These are phyloP conservation scores for Cladosporium austrohemisphaericum DNA, from an alignment of 2,329 filamentous ascomycete genomes.

Conservation along the genomic window DNA sequence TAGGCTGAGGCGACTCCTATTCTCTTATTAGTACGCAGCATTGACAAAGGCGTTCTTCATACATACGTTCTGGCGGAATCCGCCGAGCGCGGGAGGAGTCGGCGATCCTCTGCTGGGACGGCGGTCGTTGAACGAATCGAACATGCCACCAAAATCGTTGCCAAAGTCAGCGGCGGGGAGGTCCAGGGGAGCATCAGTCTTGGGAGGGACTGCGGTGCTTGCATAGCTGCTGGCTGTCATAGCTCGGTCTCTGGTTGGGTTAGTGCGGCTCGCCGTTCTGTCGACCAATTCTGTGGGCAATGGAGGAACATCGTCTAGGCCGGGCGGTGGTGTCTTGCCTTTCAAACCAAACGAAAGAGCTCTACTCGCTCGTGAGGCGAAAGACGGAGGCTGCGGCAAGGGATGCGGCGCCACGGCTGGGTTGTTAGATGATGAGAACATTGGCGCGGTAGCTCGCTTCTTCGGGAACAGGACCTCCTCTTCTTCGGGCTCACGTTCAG, in stretches of 20 bases:
- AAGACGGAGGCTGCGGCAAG: slow-evolving; percentile 33
- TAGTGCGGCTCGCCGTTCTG: slow-evolving; percentile 14
- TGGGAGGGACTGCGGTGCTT: slow-evolving; percentile 36
- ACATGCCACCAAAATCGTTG: slow-evolving; percentile 35
- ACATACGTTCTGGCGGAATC: slow-evolving; percentile 23
- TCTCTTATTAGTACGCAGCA: slow-evolving; percentile 15
- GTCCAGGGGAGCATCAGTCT: slow-evolving; percentile 24
- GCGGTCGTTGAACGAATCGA: slow-evolving; percentile 21
- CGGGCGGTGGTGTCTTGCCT: slow-evolving; percentile 24
- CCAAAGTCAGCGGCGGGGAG: slow-evolving; percentile 32
- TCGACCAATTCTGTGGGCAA: slow-evolving; percentile 3
- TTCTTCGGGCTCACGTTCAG: slow-evolving; percentile 32
- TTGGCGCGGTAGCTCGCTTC: slow-evolving; percentile 36
- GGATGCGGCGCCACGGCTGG: slow-evolving; percentile 28
- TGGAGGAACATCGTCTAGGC: slow-evolving; percentile 8
- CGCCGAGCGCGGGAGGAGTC: not conserved
- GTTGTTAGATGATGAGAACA: slow-evolving; percentile 41
- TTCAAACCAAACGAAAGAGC: slow-evolving; percentile 51
- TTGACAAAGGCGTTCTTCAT: not conserved
- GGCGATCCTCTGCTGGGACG: slow-evolving; percentile 10
- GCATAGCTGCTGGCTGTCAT: slow-evolving; percentile 39
- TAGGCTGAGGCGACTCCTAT: slow-evolving; percentile 33
- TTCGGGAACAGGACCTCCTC: slow-evolving; percentile 35
- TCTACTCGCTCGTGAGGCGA: slow-evolving; percentile 42
- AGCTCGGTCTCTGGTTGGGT: slow-evolving; percentile 38